Evolutionary conservation across 164 flowering plant genomes (phyloP), one percentile per base, ranked within the genome.

Genomic region (Houttuynia cordata): DNA sequence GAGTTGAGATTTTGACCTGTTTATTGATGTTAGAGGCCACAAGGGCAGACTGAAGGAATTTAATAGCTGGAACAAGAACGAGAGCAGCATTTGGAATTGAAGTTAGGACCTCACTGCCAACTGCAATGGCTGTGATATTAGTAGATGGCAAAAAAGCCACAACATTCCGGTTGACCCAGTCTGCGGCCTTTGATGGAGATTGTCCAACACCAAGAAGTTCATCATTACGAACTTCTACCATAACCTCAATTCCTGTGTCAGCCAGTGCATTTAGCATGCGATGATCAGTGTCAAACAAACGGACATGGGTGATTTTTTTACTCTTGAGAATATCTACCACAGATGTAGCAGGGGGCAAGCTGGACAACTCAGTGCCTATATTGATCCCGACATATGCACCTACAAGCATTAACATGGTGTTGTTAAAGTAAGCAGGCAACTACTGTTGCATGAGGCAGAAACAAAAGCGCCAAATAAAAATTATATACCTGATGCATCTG

Each of bases 41-140:
- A 20, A 75, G 75, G 47, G 78, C 78, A 53, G 67, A 63, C n/a
- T 75, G 73, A 56, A 91, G 73, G 70, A 80, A 68, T 72, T 80
- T 80, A 83, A 91, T 75, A 56, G 97, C 94, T 23, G 79, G 71
- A 68, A 81, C 85, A 59, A 91, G 67, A 63, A 79, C 73, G 1
- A 81, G 80, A n/a, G 88, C 91, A 57, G 77, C 88, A 72, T 84
- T 73, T 0, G 97, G 94, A 51, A 86, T 73, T 24, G 84, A 41
- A n/a, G 85, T 80, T 39, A 88, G 82, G 72, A 91, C 87, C 75
- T 91, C 90, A 53, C 94, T 87, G 49, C 96, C 96, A 57, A 88
- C 91, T 20, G 97, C 89, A 69, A 91, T 81, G 60, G 88, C 80
- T 13, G 97, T 87, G 54, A 91, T 86, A 71, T 91, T 89, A 60